Percentiles rank a stretch among this genome's conserved stretches.
phyloP scores from a whole-genome alignment of 2,329 filamentous ascomycete genomes.

The Talaromyces sp. region DNA sequence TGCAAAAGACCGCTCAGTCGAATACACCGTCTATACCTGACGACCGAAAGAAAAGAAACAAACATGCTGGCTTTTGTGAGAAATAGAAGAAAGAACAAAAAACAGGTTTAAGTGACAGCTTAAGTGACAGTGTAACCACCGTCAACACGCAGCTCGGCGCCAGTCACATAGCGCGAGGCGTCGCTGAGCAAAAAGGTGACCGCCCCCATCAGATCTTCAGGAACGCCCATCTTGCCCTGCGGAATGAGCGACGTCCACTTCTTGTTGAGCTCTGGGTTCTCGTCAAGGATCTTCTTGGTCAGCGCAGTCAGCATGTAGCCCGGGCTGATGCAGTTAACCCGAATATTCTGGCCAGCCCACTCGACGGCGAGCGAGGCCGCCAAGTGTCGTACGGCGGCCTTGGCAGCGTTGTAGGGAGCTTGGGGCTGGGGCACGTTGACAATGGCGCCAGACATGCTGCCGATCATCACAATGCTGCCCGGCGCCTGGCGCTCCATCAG shows the following conservation, averaged over 20 bases:
- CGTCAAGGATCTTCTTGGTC: slow-evolving; percentile 88
- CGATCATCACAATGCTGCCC: slow-evolving; percentile 90
- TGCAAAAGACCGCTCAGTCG: slow-evolving; percentile 1
- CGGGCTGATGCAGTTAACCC: slow-evolving; percentile 91
- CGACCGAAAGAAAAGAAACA: neutral
- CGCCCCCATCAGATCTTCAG: slow-evolving; percentile 88
- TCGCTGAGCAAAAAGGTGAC: slow-evolving; percentile 82
- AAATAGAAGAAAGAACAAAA: neutral
- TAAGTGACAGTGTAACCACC: slow-evolving; percentile 78
- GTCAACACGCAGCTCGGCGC: slow-evolving; percentile 75
- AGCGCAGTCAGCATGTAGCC: slow-evolving; percentile 95
- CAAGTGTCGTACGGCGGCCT: slow-evolving; percentile 85
- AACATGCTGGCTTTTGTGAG: neutral
- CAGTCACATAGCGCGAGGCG: slow-evolving; percentile 67
- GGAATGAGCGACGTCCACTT: slow-evolving; percentile 93
- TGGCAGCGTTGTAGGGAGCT: slow-evolving; percentile 86
- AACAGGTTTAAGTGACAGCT: slow-evolving; percentile 44
- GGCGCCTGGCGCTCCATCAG: slow-evolving; percentile 73
- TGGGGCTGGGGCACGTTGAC: slow-evolving; percentile 96
- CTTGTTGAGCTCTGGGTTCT: slow-evolving; percentile 82
- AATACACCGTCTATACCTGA: neutral
- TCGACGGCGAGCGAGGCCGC: slow-evolving; percentile 86
- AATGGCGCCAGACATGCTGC: slow-evolving; percentile 88
- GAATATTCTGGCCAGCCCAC: slow-evolving; percentile 82
- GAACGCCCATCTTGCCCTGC: slow-evolving; percentile 86